Percentiles rank a stretch among this genome's conserved stretches.
Conservation (phyloP, 257 asterid genomes). For the Agastache rugosa region DNA sequence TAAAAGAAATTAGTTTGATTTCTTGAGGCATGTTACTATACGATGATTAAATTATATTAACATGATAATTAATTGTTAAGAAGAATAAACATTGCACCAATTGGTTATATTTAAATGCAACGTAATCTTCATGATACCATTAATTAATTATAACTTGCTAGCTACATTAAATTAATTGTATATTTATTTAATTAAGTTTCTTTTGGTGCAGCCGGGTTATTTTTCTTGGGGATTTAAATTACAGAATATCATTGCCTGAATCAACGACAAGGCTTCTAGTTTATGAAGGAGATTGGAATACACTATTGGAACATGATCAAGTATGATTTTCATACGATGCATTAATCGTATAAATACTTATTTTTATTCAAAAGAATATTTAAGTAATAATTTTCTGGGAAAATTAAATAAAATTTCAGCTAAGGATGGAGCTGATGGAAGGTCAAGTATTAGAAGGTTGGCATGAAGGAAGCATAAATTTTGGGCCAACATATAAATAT, state of each 20-base stretch:
- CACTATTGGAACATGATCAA: conserved; percentile 62
- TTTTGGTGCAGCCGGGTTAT: conserved; percentile 58
- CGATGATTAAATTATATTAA: background rate
- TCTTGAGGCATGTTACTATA: conserved; percentile 12
- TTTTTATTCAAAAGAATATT: background rate
- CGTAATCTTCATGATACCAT: conserved; percentile 28
- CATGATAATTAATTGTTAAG: background rate
- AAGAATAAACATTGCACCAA: background rate
- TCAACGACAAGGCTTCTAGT: conserved; percentile 53
- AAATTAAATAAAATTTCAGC: conserved; percentile 39
- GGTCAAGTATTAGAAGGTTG: conserved; percentile 70
- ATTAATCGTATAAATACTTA: background rate
- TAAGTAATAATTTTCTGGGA: background rate
- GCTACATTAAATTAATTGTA: background rate
- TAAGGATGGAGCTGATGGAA: conserved; percentile 55
- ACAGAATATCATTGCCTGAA: conserved; percentile 65
- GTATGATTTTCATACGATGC: conserved; percentile 29
- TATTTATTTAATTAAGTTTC: background rate
- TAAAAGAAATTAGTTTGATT: background rate
- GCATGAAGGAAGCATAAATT: conserved; percentile 63
- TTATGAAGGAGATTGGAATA: conserved; percentile 52
- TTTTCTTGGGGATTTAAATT: conserved; percentile 72
- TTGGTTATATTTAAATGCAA: conserved; percentile 28
- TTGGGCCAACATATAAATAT: conserved; percentile 72
- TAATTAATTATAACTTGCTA: background rate